A percentile compares a stretch with the other conserved stretches of the same genome.
Conservation (phyloP, 169 alveolate genomes). For the Pseudocohnilembus persalinus region DNA sequence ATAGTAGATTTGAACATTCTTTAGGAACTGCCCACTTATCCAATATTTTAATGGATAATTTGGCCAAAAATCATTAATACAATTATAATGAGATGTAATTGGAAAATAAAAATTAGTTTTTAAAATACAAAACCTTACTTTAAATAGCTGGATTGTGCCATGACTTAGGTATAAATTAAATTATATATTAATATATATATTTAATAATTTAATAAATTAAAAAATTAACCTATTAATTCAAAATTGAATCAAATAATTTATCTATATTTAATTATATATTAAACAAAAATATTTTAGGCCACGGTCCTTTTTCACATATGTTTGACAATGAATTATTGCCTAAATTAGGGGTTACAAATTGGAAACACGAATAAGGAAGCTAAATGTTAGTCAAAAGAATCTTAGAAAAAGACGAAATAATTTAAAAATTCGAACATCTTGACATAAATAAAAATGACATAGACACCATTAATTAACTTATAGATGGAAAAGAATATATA, state of each 20-base stretch:
- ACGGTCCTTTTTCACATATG: conserved; percentile 91
- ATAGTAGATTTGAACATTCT: conserved; percentile 89
- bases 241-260: too few relatives aligned
- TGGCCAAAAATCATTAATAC: conserved; percentile 37
- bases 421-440: conserved; percentile 43
- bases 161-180: conserved; percentile 61
- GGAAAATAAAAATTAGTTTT: conserved; percentile 25
- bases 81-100: conserved; percentile 25
- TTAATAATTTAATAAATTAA: too few relatives aligned
- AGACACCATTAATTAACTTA: conserved; percentile 51
- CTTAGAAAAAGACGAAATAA: conserved; percentile 47
- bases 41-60: conserved; percentile 68
- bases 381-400: conserved; percentile 63
- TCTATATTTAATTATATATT: too few relatives aligned
- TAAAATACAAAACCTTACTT: conserved; percentile 37
- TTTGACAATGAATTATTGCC: conserved; percentile 71
- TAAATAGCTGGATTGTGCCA: conserved; percentile 91
- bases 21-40: conserved; percentile 88
- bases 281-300: conserved; percentile 64
- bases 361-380: conserved; percentile 78
- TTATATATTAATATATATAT: too few relatives aligned
- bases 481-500: conserved; percentile 5
- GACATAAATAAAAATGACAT: conserved; percentile 45
- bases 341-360: conserved; percentile 31
- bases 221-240: too few relatives aligned